Conservation (phyloP, 768 basidiomycete genomes). For the Lactarius pseudohatsudake region DNA sequence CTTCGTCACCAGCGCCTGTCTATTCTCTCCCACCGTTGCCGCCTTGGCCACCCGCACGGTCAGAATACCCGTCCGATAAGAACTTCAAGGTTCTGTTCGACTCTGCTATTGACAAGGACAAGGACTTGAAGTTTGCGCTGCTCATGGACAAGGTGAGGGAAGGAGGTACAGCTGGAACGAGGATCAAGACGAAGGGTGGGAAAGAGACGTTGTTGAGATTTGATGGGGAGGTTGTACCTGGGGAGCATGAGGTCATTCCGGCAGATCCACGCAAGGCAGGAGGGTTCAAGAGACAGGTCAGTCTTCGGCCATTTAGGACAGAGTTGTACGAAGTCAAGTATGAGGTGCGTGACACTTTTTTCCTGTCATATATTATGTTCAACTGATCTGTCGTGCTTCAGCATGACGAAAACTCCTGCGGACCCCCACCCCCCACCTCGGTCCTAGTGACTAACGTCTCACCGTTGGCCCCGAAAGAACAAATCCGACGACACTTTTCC, state of each 20-base stretch:
- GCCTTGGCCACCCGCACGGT: slow-evolving; percentile 55
- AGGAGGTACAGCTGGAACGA: slow-evolving; percentile 35
- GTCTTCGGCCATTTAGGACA: slow-evolving; percentile 36
- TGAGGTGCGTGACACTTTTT: slow-evolving; percentile 46
- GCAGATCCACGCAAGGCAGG: slow-evolving; percentile 56
- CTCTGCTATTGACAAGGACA: slow-evolving; percentile 49
- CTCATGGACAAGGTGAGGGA: slow-evolving; percentile 45
- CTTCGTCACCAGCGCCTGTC: slow-evolving; percentile 24
- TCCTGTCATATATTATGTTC: slow-evolving; percentile 4
- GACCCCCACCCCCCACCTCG: slow-evolving; percentile 69
- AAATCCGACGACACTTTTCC: slow-evolving; percentile 65
- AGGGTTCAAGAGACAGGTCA: slow-evolving; percentile 34
- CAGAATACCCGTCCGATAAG: slow-evolving; percentile 48
- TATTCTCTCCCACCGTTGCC: slow-evolving; percentile 48
- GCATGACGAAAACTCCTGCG: slow-evolving; percentile 74
- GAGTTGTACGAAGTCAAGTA: slow-evolving; percentile 51
- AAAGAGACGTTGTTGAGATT: slow-evolving; percentile 55
- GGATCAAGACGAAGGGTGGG: slow-evolving; percentile 63
- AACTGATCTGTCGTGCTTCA: slow-evolving; percentile 35
- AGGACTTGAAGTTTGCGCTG: slow-evolving; percentile 40
- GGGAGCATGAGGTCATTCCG: slow-evolving; percentile 42
- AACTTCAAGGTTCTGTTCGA: slow-evolving; percentile 67
- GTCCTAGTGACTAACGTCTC: slow-evolving; percentile 74
- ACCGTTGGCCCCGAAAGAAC: slow-evolving; percentile 63
- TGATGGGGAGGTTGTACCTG: slow-evolving; percentile 54